These are phyloP conservation scores for Candida vartiovaarae DNA, from an alignment of 805 yeast genomes.

Conservation along the genomic window DNA sequence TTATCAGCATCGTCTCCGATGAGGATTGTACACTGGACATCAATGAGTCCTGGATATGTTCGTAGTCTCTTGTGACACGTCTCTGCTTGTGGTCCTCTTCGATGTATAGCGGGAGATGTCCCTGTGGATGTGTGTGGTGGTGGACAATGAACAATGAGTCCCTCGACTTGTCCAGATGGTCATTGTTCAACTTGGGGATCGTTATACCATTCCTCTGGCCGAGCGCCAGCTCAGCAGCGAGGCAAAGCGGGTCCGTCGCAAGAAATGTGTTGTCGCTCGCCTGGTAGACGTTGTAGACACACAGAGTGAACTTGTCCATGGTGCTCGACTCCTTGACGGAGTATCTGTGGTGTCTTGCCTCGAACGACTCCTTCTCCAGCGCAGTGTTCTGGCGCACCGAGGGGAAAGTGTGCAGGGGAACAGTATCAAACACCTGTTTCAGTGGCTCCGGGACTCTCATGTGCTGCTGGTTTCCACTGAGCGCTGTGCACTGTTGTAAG, in stretches of 20 bases:
- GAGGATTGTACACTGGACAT: slow-evolving; percentile 25
- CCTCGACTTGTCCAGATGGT: slow-evolving; percentile 8
- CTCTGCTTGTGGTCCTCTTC: slow-evolving; percentile 34
- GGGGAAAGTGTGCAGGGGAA: slow-evolving; percentile 42
- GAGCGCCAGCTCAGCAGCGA: slow-evolving; percentile 39
- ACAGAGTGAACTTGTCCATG: slow-evolving; percentile 38
- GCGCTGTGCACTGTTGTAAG: not conserved
- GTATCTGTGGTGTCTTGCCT: slow-evolving; percentile 20
- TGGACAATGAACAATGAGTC: slow-evolving; percentile 39
- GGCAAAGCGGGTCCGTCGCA: slow-evolving; percentile 56
- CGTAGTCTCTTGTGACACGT: slow-evolving; percentile 31
- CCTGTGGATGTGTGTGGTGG: slow-evolving; percentile 40
- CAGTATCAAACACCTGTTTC: slow-evolving; percentile 38
- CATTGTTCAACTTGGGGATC: slow-evolving; percentile 30
- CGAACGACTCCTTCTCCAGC: slow-evolving; percentile 20
- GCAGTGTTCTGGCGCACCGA: slow-evolving; percentile 27
- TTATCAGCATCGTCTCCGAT: slow-evolving; percentile 29
- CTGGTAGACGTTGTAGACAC: slow-evolving; percentile 41
- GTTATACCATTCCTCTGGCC: slow-evolving; percentile 36
- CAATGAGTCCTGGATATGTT: slow-evolving; percentile 31
- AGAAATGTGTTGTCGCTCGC: slow-evolving; percentile 25
- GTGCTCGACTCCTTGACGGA: slow-evolving; percentile 9
- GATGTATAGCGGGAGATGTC: slow-evolving; percentile 47
- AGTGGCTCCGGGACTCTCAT: slow-evolving; percentile 34
- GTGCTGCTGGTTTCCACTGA: not conserved